A percentile compares a stretch with the other conserved stretches of the same genome.
Evolutionary conservation across 371 early-diverging fungal genomes (phyloP).

Genomic region (Mucor saturninus): DNA sequence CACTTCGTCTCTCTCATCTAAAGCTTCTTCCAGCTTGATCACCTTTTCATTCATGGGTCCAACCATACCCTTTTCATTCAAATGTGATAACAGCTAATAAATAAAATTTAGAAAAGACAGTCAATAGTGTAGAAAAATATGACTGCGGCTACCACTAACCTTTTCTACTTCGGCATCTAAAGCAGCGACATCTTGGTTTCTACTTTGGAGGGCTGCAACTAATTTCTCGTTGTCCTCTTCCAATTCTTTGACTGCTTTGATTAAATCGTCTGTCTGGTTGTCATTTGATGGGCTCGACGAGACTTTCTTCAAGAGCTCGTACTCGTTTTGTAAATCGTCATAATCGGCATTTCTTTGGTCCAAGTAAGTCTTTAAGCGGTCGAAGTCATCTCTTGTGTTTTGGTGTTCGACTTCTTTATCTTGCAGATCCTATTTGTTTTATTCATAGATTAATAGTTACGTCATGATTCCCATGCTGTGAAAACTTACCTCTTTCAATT

Average conservation of each 20-base stretch:
- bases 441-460: background rate
- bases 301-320: slow-evolving; percentile 13
- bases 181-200: slow-evolving; percentile 38
- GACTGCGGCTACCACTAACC: background rate
- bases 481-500: slow-evolving; percentile 12
- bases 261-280: too few relatives aligned
- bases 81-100: slow-evolving; percentile 16
- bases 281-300: slow-evolving; percentile 2
- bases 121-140: background rate
- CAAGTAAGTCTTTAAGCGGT: slow-evolving; percentile 25
- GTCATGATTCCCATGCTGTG: too few relatives aligned
- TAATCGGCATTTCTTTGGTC: slow-evolving; percentile 36
- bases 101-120: background rate
- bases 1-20: background rate
- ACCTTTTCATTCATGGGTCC: slow-evolving; percentile 17
- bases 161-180: slow-evolving; percentile 46
- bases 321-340: slow-evolving; percentile 32
- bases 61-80: slow-evolving; percentile 14
- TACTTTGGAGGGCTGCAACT: slow-evolving; percentile 29
- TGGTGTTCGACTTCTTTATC: slow-evolving; percentile 42
- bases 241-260: slow-evolving; percentile 17
- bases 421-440: slow-evolving; percentile 11
- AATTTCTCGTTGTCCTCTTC: slow-evolving; percentile 25
- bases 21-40: background rate
- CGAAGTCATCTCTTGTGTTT: slow-evolving; percentile 28